Evolutionary conservation across 2,329 filamentous ascomycete genomes (phyloP).

Genomic region (Cordyceps javanica): DNA sequence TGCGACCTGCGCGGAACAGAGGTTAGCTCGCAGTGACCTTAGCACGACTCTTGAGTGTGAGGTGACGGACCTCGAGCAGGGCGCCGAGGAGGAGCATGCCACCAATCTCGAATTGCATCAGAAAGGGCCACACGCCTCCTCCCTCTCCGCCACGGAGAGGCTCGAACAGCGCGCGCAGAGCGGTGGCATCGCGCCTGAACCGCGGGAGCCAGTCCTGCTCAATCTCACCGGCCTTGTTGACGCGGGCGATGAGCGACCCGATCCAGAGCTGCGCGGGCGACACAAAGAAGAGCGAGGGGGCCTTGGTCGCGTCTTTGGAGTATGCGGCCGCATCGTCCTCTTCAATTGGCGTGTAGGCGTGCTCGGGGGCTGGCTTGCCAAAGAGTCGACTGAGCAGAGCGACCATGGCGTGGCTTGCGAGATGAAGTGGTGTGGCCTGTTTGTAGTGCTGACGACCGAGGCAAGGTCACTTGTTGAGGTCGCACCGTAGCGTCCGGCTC

Average conservation of each 20-base stretch:
- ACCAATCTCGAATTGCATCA: conserved; percentile 10
- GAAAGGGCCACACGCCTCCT: not conserved
- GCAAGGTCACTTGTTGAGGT: not conserved
- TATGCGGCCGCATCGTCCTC: not conserved
- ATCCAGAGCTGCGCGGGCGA: conserved; percentile 10
- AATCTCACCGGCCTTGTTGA: conserved; percentile 1
- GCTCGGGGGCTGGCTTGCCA: not conserved
- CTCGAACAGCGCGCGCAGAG: not conserved
- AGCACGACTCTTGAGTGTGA: not conserved
- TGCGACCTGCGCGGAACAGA: not conserved
- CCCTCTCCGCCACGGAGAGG: not conserved
- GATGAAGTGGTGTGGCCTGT: not conserved
- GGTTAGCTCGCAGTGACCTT: not conserved
- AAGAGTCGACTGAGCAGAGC: not conserved
- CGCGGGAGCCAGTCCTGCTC: conserved; percentile 8
- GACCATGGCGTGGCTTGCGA: not conserved
- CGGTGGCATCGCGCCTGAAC: not conserved
- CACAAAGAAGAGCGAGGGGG: not conserved
- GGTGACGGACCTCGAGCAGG: not conserved
- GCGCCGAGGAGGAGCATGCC: conserved; percentile 8
- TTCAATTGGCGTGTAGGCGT: not conserved
- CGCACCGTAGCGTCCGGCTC: too few species aligned
- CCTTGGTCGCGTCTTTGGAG: not conserved
- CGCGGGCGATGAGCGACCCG: not conserved
- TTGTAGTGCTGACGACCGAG: too few species aligned